Percentiles rank a stretch among this genome's conserved stretches.
phyloP scores from a whole-genome alignment of 768 basidiomycete genomes.

The Serendipita indica region DNA sequence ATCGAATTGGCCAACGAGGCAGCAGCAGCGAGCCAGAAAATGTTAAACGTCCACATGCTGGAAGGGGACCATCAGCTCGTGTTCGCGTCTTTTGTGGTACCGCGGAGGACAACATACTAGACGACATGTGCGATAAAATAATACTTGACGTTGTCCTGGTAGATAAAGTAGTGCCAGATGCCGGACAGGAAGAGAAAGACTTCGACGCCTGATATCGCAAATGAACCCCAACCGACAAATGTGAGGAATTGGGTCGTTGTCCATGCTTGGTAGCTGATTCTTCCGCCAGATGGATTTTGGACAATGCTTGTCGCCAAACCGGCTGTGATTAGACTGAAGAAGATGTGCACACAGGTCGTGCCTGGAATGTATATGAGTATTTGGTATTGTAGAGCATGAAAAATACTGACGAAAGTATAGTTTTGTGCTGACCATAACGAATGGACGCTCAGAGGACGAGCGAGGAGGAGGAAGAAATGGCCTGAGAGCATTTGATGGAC shows the following conservation, averaged over 20 bases:
- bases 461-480: neutral
- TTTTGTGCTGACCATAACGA: neutral
- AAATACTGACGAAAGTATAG: neutral
- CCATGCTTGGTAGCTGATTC: neutral
- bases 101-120: neutral
- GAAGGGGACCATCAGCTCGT: no score
- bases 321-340: conserved; percentile 5
- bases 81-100: neutral
- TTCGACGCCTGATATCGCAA: neutral
- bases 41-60: neutral
- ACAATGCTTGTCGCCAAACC: neutral
- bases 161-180: neutral
- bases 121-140: neutral
- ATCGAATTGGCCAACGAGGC: neutral
- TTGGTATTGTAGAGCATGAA: neutral
- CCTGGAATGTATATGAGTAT: neutral
- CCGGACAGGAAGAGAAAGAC: neutral
- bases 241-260: neutral
- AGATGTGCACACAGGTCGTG: conserved; percentile 9
- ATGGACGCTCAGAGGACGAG: neutral
- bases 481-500: no score
- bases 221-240: neutral
- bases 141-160: neutral
- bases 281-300: neutral
- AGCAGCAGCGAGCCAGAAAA: neutral